These are phyloP conservation scores for Chaetomium sp. DNA, from an alignment of 2,329 filamentous ascomycete genomes.

Conservation along the genomic window DNA sequence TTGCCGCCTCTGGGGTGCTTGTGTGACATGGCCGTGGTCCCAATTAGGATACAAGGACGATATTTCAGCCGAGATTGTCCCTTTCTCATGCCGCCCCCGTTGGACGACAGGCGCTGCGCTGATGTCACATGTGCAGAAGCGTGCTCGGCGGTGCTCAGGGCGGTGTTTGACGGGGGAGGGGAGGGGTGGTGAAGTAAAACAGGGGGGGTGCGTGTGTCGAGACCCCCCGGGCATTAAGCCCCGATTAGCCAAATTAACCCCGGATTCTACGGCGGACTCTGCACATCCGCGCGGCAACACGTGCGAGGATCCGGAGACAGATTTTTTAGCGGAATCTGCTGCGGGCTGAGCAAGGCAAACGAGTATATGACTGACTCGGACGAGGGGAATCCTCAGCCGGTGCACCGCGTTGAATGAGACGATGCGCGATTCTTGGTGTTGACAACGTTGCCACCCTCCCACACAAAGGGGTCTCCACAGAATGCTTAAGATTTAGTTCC, in stretches of 20 bases:
- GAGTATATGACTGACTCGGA: slow-evolving; percentile 6
- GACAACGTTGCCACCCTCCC: not conserved
- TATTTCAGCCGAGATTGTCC: slow-evolving; percentile 35
- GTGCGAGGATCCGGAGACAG: slow-evolving; percentile 28
- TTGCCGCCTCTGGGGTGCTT: slow-evolving; percentile 21
- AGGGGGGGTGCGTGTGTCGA: slow-evolving; percentile 4
- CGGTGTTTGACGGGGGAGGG: not conserved
- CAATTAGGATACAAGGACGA: slow-evolving; percentile 32
- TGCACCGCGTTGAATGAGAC: not conserved
- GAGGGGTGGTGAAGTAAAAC: not conserved
- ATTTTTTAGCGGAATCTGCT: slow-evolving; percentile 29
- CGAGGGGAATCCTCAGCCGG: slow-evolving; percentile 6
- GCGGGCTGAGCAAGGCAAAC: not conserved
- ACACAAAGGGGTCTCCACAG: too few species aligned
- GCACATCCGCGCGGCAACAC: slow-evolving; percentile 32
- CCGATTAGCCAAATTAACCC: slow-evolving; percentile 39
- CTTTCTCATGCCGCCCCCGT: slow-evolving; percentile 29
- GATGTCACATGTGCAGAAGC: slow-evolving; percentile 28
- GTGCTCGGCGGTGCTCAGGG: slow-evolving; percentile 3
- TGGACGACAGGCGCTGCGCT: slow-evolving; percentile 20
- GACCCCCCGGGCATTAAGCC: slow-evolving; percentile 27
- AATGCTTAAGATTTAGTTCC: too few species aligned
- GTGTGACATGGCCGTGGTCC: slow-evolving; percentile 25
- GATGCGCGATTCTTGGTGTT: not conserved
- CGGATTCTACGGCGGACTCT: slow-evolving; percentile 35